Conservation (phyloP, 1,139 yeast genomes). For the Nakaseomyces sp. region DNA sequence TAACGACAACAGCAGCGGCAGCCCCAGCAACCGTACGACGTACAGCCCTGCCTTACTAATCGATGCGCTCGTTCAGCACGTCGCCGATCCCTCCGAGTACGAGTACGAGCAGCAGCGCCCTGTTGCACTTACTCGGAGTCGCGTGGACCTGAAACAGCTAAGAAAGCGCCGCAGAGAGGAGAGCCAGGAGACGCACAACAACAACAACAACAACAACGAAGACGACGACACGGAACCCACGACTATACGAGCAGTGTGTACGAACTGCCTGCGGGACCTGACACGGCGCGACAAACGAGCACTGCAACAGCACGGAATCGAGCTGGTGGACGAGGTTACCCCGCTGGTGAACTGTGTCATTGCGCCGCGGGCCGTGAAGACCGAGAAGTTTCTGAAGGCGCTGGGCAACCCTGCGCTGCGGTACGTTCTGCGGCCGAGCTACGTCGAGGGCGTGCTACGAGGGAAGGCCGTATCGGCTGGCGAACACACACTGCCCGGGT, state of each 20-base stretch:
- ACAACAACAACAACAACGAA: no score
- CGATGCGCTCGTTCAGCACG: not conserved
- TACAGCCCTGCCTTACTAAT: not conserved
- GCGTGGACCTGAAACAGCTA: no score
- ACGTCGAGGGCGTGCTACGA: not conserved
- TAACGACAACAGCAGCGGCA: not conserved
- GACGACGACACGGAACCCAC: not conserved
- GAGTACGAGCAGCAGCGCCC: no score
- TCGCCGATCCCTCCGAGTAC: not conserved
- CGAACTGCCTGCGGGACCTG: constrained; percentile 3
- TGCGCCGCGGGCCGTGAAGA: constrained; percentile 1
- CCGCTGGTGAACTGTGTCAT: not conserved
- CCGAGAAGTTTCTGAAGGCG: constrained; percentile 2
- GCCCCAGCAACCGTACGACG: not conserved
- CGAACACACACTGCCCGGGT: no score
- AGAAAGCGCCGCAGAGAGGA: no score
- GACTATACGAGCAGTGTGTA: constrained; percentile 2
- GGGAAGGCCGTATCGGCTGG: not conserved
- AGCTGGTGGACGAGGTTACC: not conserved
- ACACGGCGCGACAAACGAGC: not conserved
- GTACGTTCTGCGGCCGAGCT: not conserved
- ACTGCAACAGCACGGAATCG: not conserved
- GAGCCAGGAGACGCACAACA: no score
- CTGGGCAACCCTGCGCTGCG: not conserved
- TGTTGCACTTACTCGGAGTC: no score